A percentile compares a stretch with the other conserved stretches of the same genome.
These are phyloP conservation scores for Phytophthora foliorum DNA, from an alignment of 352 stramenopile species.

Conservation along the genomic window DNA sequence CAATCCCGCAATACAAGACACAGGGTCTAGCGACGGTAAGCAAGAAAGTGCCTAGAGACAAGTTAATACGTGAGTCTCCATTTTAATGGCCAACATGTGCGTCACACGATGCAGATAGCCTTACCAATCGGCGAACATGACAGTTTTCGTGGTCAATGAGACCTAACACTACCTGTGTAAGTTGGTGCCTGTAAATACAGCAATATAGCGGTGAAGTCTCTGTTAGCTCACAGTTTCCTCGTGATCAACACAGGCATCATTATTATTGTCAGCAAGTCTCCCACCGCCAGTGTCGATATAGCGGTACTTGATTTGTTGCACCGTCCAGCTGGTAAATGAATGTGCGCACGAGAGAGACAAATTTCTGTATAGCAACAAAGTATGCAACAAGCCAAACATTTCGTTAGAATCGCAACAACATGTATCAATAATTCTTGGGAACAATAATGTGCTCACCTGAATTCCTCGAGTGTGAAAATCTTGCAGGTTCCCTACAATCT, in stretches of 20 bases:
- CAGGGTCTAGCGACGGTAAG: constrained; percentile 34
- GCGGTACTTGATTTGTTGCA: constrained; percentile 10
- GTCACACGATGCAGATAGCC: background rate
- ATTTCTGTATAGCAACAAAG: constrained; percentile 19
- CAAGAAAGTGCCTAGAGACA: constrained; percentile 40
- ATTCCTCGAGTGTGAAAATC: constrained; percentile 5
- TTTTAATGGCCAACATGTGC: background rate
- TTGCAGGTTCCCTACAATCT: constrained; percentile 21
- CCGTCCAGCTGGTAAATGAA: constrained; percentile 42
- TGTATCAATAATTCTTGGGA: background rate
- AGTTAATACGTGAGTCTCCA: background rate
- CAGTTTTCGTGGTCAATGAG: constrained; percentile 29
- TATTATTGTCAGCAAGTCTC: background rate
- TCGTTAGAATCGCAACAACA: constrained; percentile 14
- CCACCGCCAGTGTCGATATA: constrained; percentile 45
- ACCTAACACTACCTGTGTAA: constrained; percentile 31
- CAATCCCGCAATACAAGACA: constrained; percentile 28
- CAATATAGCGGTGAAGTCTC: background rate
- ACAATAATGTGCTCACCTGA: constrained; percentile 25
- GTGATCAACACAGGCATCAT: background rate
- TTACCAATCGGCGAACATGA: constrained; percentile 30
- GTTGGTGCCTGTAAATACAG: constrained; percentile 31
- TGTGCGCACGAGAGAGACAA: constrained; percentile 37
- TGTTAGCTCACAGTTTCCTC: constrained; percentile 9
- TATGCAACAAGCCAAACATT: background rate